phyloP scores from a whole-genome alignment of 495 filamentous ascomycete genomes.

The Amorphotheca resinae region DNA sequence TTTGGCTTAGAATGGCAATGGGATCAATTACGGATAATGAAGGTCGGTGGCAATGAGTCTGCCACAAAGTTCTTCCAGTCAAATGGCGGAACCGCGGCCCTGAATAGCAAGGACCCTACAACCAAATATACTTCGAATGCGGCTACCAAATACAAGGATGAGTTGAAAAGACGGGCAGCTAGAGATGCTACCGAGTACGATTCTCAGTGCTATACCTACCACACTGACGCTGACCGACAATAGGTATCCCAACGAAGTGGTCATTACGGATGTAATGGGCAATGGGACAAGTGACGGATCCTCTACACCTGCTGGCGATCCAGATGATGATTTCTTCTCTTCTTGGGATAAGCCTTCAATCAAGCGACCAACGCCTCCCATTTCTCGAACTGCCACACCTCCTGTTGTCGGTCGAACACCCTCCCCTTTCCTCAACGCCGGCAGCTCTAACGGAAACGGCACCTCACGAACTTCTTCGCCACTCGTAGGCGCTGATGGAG shows the following conservation, averaged over 20 bases:
- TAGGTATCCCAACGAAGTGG: slow-evolving; percentile 78
- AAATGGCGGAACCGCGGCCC: slow-evolving; percentile 83
- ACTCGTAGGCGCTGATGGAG: slow-evolving; percentile 46
- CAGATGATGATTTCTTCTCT: slow-evolving; percentile 92
- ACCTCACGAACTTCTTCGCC: slow-evolving; percentile 68
- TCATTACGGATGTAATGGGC: slow-evolving; percentile 54
- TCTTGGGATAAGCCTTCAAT: slow-evolving; percentile 97
- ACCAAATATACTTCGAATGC: slow-evolving; percentile 88
- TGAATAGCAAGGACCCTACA: slow-evolving; percentile 91
- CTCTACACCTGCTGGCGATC: slow-evolving; percentile 61
- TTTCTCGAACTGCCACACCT: slow-evolving; percentile 81
- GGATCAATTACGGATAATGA: slow-evolving; percentile 97
- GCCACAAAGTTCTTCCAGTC: slow-evolving; percentile 96
- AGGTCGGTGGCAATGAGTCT: slow-evolving; percentile 95
- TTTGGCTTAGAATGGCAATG: slow-evolving; percentile 81
- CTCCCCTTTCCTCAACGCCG: slow-evolving; percentile 77
- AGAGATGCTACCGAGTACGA: slow-evolving; percentile 68
- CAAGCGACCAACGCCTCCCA: slow-evolving; percentile 89
- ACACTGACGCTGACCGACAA: slow-evolving; percentile 1
- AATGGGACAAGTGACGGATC: slow-evolving; percentile 50
- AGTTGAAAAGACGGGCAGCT: slow-evolving; percentile 70
- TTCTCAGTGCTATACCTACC: neutral
- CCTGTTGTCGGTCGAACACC: slow-evolving; percentile 71
- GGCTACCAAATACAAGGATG: slow-evolving; percentile 93
- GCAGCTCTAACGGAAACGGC: slow-evolving; percentile 39